Conservation (phyloP, 2,329 filamentous ascomycete genomes). For the Microdochium nivale region DNA sequence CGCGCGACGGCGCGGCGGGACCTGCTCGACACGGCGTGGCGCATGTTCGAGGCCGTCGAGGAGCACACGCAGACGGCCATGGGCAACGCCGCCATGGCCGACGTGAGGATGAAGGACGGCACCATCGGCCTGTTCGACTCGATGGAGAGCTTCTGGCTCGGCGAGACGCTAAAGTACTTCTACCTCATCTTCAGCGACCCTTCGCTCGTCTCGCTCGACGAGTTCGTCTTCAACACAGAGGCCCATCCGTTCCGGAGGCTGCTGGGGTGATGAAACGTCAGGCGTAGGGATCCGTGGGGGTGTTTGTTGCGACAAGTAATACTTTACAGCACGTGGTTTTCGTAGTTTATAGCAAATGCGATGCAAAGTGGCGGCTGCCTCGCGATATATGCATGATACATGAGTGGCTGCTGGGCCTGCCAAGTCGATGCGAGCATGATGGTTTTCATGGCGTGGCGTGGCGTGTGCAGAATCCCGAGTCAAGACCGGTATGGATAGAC, state of each 20-base stretch:
- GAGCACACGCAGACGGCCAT: slow-evolving; percentile 13
- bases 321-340: too few relatives aligned
- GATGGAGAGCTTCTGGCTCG: slow-evolving; percentile 17
- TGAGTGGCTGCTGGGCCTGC: too few relatives aligned
- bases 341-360: too few relatives aligned
- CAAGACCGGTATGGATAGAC: too few relatives aligned
- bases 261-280: background rate
- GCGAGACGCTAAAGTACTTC: slow-evolving; percentile 16
- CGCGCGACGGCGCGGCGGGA: slow-evolving; percentile 12
- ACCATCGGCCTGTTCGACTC: slow-evolving; percentile 10
- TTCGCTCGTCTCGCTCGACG: slow-evolving; percentile 11
- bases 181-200: slow-evolving; percentile 14
- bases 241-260: slow-evolving; percentile 12
- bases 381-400: too few relatives aligned
- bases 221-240: slow-evolving; percentile 14
- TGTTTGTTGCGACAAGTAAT: too few relatives aligned
- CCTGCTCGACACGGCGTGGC: slow-evolving; percentile 14
- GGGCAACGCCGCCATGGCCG: slow-evolving; percentile 14
- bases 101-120: slow-evolving; percentile 10
- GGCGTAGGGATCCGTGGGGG: too few relatives aligned
- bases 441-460: too few relatives aligned
- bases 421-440: too few relatives aligned
- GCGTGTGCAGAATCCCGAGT: too few relatives aligned
- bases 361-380: too few relatives aligned
- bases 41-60: slow-evolving; percentile 16